Conservation (phyloP, 2,329 filamentous ascomycete genomes). For the Sporothrix protearum region DNA sequence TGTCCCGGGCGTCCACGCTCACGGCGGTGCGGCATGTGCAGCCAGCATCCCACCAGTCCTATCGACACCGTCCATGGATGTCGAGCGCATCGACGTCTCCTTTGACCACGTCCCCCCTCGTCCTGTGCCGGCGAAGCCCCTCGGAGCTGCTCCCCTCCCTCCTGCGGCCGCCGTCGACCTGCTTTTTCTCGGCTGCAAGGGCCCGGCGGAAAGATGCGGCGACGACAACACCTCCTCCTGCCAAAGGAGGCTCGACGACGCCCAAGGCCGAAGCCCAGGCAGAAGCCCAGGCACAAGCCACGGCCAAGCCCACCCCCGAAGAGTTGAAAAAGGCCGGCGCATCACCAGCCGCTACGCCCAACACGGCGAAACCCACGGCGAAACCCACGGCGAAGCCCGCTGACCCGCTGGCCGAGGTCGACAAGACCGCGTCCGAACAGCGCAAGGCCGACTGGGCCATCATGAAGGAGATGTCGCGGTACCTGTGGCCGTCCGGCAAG, state of each 20-base stretch:
- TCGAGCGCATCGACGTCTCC: neutral
- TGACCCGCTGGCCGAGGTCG: conserved; percentile 61
- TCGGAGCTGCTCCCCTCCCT: neutral
- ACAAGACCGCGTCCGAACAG: conserved; percentile 77
- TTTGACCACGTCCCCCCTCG: neutral
- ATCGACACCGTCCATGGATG: conserved; percentile 17
- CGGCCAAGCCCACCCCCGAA: neutral
- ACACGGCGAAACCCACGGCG: neutral
- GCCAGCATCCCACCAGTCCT: conserved; percentile 12
- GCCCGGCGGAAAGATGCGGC: conserved; percentile 7
- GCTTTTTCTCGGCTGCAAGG: conserved; percentile 13
- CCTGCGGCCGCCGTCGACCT: conserved; percentile 15
- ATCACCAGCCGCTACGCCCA: neutral
- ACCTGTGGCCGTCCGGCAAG: conserved; percentile 95
- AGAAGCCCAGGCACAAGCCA: no score
- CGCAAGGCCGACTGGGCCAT: conserved; percentile 97
- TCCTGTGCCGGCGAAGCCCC: neutral
- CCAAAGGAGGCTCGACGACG: neutral
- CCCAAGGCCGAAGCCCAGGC: neutral
- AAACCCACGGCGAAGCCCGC: neutral
- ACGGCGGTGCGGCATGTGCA: conserved; percentile 20
- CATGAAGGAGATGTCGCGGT: conserved; percentile 94
- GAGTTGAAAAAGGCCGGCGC: neutral
- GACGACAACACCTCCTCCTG: neutral
- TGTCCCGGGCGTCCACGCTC: conserved; percentile 26